phyloP scores from a whole-genome alignment of 139 green algal genomes.

The Volvox reticuliferus region DNA sequence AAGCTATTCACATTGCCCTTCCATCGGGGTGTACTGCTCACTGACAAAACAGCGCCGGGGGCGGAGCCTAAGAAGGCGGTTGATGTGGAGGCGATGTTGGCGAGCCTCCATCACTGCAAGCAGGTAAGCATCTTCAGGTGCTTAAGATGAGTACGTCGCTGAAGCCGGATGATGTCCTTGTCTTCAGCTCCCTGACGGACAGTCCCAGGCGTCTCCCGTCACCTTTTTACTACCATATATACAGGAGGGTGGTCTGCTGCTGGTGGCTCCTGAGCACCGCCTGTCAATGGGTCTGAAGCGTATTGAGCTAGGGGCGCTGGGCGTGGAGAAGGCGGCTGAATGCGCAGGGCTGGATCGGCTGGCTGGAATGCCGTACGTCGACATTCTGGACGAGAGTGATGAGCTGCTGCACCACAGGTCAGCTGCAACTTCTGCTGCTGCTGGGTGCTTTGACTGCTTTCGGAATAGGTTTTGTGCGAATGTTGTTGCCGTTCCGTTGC shows the following conservation, averaged over 20 bases:
- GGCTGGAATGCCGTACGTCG: conserved; percentile 56
- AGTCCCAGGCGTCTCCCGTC: no score
- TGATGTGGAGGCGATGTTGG: conserved; percentile 42
- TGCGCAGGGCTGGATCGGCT: conserved; percentile 44
- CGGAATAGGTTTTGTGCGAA: no score
- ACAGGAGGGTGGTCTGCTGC: conserved; percentile 66
- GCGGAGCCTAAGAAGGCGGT: no score
- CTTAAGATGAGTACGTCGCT: no score
- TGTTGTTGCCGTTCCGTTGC: no score
- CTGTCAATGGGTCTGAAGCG: conserved; percentile 71
- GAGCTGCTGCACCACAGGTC: conserved; percentile 75
- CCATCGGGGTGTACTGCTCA: conserved; percentile 62
- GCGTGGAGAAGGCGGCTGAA: not conserved
- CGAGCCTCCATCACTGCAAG: conserved; percentile 51
- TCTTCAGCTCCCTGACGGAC: no score
- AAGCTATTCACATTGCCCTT: conserved; percentile 71
- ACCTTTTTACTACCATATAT: no score
- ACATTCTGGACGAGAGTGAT: conserved; percentile 79
- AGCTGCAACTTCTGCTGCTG: not conserved
- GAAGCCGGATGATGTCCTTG: no score
- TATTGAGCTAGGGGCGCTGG: conserved; percentile 56
- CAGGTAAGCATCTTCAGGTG: conserved; percentile 52
- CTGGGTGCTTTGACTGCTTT: no score
- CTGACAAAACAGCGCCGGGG: not conserved
- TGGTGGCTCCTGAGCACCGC: conserved; percentile 68